These are phyloP conservation scores for Bipolaris oryzae DNA, from an alignment of 2,329 filamentous ascomycete species.

Conservation along the genomic window DNA sequence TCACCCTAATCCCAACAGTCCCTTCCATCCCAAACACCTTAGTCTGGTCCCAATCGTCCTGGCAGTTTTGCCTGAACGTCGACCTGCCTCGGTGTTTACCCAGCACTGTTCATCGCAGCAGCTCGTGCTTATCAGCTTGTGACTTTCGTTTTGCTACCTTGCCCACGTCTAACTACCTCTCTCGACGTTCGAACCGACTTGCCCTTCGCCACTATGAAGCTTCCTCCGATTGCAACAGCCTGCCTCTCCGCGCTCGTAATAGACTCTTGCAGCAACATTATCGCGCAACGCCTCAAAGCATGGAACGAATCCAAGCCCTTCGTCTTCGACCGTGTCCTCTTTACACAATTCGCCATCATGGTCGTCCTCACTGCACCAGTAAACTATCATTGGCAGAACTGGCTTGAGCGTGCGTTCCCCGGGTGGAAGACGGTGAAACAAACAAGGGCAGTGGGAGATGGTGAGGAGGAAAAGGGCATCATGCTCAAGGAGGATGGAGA, in stretches of 20 bases:
- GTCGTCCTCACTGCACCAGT: constrained; percentile 74
- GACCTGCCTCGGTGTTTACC: constrained; percentile 1
- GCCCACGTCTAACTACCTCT: neutral
- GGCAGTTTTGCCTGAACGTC: neutral
- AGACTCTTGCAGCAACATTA: constrained; percentile 47
- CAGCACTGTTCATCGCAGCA: constrained; percentile 3
- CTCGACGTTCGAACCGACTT: neutral
- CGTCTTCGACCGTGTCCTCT: constrained; percentile 46
- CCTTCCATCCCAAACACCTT: neutral
- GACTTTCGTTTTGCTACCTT: neutral
- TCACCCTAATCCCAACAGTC: neutral
- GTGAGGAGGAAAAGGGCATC: constrained; percentile 39
- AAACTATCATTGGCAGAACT: constrained; percentile 86
- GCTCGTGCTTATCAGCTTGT: constrained; percentile 2
- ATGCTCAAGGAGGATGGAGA: constrained; percentile 37
- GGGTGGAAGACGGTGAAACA: constrained; percentile 51
- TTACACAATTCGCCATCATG: constrained; percentile 60
- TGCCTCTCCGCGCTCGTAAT: constrained; percentile 45
- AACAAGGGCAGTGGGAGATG: constrained; percentile 20
- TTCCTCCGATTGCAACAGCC: constrained; percentile 41
- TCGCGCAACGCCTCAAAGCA: constrained; percentile 46
- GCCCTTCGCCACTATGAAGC: constrained; percentile 27
- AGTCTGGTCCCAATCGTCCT: neutral
- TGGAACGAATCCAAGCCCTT: constrained; percentile 45
- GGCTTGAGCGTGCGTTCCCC: constrained; percentile 76